Percentiles rank a stretch among this genome's conserved stretches.
Conservation (phyloP, 2,329 filamentous ascomycete genomes). For the Thielaviopsis cerberus region DNA sequence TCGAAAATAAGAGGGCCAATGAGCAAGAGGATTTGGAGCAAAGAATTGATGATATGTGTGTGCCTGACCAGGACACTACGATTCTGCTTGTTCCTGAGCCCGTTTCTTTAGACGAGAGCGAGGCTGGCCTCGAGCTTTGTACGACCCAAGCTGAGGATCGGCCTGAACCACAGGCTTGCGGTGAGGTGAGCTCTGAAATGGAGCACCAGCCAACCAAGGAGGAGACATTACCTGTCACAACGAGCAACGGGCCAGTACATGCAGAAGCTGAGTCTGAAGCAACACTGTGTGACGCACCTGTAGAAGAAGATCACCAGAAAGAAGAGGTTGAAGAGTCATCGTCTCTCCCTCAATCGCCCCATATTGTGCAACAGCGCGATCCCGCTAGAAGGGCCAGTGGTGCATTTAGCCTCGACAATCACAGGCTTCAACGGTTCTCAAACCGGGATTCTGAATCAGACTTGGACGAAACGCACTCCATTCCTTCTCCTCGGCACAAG, state of each 20-base stretch:
- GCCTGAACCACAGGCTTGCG: neutral
- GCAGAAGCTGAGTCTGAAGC: neutral
- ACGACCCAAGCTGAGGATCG: neutral
- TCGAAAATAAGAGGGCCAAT: neutral
- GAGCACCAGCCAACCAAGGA: neutral
- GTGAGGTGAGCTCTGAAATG: neutral
- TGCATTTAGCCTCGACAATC: constrained; percentile 23
- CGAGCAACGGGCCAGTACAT: neutral
- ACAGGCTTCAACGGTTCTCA: constrained; percentile 25
- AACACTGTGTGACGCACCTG: neutral
- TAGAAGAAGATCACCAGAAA: neutral
- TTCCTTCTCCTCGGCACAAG: constrained; percentile 14
- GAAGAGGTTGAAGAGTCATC: neutral
- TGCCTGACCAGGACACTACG: neutral
- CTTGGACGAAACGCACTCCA: constrained; percentile 18
- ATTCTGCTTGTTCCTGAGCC: neutral
- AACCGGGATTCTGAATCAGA: constrained; percentile 35
- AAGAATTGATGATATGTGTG: neutral
- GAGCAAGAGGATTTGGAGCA: neutral
- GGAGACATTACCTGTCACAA: neutral
- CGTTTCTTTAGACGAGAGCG: neutral
- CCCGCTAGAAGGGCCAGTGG: constrained; percentile 13
- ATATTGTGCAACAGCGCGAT: constrained; percentile 9
- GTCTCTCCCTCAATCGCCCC: constrained; percentile 13
- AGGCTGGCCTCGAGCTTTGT: neutral